Conservation (phyloP, 2,329 filamentous ascomycete genomes). For the Trichoderma semiorbis region DNA sequence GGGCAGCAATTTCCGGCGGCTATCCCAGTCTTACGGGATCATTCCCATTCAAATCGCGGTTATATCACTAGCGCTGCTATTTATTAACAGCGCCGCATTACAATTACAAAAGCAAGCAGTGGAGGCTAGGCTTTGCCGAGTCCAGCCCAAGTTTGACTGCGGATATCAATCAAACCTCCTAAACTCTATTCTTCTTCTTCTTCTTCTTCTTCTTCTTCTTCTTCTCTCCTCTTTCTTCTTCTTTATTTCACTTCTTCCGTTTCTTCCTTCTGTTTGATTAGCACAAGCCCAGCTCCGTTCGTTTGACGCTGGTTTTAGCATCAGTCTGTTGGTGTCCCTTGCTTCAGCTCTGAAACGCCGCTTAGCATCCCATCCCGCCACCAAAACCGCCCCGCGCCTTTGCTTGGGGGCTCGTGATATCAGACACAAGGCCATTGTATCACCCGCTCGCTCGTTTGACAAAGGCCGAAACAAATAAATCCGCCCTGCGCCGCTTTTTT, state of each 20-base stretch:
- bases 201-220: not conserved
- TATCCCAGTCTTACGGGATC: not conserved
- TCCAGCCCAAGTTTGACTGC: not conserved
- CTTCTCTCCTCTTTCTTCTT: not conserved
- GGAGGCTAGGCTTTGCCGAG: not conserved
- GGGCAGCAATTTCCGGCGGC: constrained; percentile 7
- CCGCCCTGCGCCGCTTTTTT: not conserved
- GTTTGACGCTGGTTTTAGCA: not conserved
- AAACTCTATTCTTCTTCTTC: not conserved
- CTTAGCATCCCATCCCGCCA: not conserved
- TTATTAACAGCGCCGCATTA: not conserved
- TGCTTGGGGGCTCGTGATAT: constrained; percentile 9
- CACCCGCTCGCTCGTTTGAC: not conserved
- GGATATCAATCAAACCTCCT: not conserved
- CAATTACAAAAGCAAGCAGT: not conserved
- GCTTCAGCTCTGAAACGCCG: constrained; percentile 15
- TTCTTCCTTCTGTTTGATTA: not conserved
- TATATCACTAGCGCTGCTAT: not conserved
- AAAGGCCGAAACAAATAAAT: not conserved
- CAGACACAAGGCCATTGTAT: constrained; percentile 2
- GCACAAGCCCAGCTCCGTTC: not conserved
- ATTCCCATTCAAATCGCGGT: not conserved
- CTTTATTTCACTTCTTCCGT: not conserved
- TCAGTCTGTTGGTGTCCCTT: not conserved
- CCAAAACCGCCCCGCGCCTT: not conserved